Evolutionary conservation across 1,284 basidiomycete species (phyloP), one percentile per base, ranked within the genome.

Genomic region (Moesziomyces parantarcticus): DNA sequence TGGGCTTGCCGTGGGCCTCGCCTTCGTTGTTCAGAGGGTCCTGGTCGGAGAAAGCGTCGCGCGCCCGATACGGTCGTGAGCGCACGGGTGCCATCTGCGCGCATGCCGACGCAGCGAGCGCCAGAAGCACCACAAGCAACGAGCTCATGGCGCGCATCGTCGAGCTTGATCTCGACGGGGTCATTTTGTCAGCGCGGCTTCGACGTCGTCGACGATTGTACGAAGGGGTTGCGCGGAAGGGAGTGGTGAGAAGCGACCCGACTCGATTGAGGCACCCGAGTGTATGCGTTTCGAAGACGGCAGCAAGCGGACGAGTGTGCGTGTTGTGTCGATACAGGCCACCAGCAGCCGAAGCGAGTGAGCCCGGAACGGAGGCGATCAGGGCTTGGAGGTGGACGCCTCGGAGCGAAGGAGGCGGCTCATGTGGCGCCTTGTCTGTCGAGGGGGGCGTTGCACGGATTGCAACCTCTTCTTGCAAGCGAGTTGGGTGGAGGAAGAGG

Each of bases 21-120:
- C 77, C 77, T 32, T 77, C 75, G 43, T 45, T 73, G 59, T 47
- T 59, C 49, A 58, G 36, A 9, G 40, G 26, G 40, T 72, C 69
- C 20, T 53, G 51, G 32, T 72, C 59, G 21, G 58, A 52, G 39
- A 72, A 72, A 2, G 69, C 69, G 59, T 72, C 69, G 11, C 69
- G 63, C 32, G 44, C 39, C 5, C 50, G 39, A 11, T 29, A 21
- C 16, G 49, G 42, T 32, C 29, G 29, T 6, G 54, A 47, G 9
- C 47, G 32, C 11, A 53, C 21, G 2, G 50, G 47, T 4, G 39
- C 29, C n/a, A 58, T 29, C 11, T 36, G 11, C 18, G 65, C 58
- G 1, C 29, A 18, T 10, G 50, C 40, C 40, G 16, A 26, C 16
- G 22, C 29, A 5, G 43, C 18, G 21, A 62, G 20, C 18, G 58